phyloP scores from a whole-genome alignment of 148 eudicot genomes.

The Chenopodium berlandieri region DNA sequence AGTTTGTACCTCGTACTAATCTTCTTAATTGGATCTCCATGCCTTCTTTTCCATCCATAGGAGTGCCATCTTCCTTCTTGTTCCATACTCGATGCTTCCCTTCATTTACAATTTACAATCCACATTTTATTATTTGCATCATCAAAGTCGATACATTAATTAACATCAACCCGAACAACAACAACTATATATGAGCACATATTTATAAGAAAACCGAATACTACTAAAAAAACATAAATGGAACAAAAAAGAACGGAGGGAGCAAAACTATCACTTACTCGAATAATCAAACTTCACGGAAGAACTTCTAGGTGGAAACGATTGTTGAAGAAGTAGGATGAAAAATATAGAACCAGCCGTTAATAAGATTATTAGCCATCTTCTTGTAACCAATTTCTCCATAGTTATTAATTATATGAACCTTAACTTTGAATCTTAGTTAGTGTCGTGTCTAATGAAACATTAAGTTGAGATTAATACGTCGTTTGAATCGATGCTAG shows the following conservation, averaged over 20 bases:
- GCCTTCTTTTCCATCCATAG: slow-evolving; percentile 5
- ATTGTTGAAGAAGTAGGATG: slow-evolving; percentile 4
- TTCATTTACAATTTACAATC: background rate
- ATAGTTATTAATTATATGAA: background rate
- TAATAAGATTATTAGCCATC: slow-evolving; percentile 1
- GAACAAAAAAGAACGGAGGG: background rate
- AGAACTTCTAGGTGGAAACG: background rate
- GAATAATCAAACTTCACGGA: slow-evolving; percentile 6
- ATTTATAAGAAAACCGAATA: too few relatives aligned
- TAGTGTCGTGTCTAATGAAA: background rate
- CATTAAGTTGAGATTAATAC: background rate
- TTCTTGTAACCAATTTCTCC: slow-evolving; percentile 7
- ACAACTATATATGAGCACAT: background rate
- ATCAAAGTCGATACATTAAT: background rate
- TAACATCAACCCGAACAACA: background rate
- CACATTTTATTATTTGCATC: background rate
- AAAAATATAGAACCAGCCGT: slow-evolving; percentile 1
- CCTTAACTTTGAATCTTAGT: background rate
- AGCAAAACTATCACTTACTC: slow-evolving; percentile 1
- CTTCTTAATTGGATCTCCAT: slow-evolving; percentile 27
- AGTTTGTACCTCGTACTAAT: slow-evolving; percentile 32
- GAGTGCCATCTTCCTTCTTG: background rate
- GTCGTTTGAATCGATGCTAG: background rate
- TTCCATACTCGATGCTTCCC: slow-evolving; percentile 32
- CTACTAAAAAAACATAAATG: too few relatives aligned